Evolutionary conservation across 2,329 filamentous ascomycete species (phyloP).

Genomic region (Talaromyces rugulosus): DNA sequence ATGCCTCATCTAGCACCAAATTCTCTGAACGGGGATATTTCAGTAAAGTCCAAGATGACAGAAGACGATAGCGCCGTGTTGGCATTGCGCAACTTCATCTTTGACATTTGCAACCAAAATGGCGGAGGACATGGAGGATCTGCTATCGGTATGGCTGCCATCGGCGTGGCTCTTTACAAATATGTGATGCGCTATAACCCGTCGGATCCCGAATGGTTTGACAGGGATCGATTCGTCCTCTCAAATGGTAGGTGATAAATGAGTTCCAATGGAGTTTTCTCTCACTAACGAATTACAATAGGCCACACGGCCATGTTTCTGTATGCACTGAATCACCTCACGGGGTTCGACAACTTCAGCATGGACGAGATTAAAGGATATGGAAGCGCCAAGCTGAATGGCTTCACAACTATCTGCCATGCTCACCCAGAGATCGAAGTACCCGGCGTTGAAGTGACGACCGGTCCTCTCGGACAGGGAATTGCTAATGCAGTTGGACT

Average conservation of each 20-base stretch:
- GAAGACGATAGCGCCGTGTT: not conserved
- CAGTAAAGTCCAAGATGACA: not conserved
- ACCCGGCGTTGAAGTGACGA: constrained; percentile 56
- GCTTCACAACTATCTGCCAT: constrained; percentile 21
- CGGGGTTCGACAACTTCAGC: constrained; percentile 29
- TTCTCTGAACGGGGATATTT: not conserved
- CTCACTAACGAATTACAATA: not conserved
- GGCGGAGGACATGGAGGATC: constrained; percentile 24
- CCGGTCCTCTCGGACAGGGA: constrained; percentile 57
- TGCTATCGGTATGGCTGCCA: constrained; percentile 33
- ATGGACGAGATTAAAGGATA: constrained; percentile 33
- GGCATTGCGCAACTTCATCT: not conserved
- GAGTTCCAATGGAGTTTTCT: not conserved
- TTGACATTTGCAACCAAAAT: constrained; percentile 21
- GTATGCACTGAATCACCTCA: constrained; percentile 29
- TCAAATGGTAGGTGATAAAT: constrained; percentile 32
- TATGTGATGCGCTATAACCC: constrained; percentile 42
- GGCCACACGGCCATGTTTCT: constrained; percentile 29
- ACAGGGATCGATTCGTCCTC: constrained; percentile 43
- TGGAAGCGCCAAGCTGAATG: constrained; percentile 21
- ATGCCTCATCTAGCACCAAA: not conserved
- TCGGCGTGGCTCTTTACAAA: constrained; percentile 37
- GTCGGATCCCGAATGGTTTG: constrained; percentile 36
- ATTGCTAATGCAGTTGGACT: constrained; percentile 59
- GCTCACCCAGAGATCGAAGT: constrained; percentile 54